Evolutionary conservation across 106 monocot genomes (phyloP).

Genomic region (Dendrobium catenatum): DNA sequence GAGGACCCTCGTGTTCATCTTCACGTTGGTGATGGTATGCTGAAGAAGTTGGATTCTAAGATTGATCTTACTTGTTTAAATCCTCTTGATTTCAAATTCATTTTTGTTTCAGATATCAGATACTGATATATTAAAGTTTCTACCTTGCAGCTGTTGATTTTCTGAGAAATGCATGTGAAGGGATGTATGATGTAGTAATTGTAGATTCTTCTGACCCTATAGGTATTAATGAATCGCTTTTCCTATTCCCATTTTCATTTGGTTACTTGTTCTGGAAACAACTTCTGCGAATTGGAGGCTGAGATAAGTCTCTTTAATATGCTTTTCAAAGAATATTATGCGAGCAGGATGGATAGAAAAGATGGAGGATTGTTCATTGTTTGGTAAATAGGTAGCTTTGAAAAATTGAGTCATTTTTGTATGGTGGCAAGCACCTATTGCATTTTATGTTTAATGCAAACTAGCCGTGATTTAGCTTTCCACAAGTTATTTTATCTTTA

Average conservation of each 20-base stretch:
- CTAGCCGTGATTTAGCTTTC: neutral
- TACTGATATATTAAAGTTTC: neutral
- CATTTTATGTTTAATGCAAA: neutral
- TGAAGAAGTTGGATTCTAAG: neutral
- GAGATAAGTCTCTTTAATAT: neutral
- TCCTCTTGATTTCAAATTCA: neutral
- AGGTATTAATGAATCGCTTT: slow-evolving; percentile 33
- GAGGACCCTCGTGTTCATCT: slow-evolving; percentile 88
- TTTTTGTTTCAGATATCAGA: neutral
- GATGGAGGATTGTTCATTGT: neutral
- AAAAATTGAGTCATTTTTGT: neutral
- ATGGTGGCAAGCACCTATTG: neutral
- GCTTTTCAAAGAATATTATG: slow-evolving; percentile 1
- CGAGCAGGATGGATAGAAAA: neutral
- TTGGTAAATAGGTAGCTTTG: neutral
- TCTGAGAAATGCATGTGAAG: slow-evolving; percentile 53
- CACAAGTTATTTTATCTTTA: neutral
- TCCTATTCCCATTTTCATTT: neutral
- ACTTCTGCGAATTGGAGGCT: neutral
- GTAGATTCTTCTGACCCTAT: slow-evolving; percentile 99
- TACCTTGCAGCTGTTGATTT: slow-evolving; percentile 65
- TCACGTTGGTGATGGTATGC: slow-evolving; percentile 93
- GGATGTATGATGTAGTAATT: slow-evolving; percentile 88
- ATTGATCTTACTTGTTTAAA: neutral
- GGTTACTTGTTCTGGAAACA: neutral